Conservation (phyloP, 139 green algal species). For the Chlamydomonas sphaeroides region DNA sequence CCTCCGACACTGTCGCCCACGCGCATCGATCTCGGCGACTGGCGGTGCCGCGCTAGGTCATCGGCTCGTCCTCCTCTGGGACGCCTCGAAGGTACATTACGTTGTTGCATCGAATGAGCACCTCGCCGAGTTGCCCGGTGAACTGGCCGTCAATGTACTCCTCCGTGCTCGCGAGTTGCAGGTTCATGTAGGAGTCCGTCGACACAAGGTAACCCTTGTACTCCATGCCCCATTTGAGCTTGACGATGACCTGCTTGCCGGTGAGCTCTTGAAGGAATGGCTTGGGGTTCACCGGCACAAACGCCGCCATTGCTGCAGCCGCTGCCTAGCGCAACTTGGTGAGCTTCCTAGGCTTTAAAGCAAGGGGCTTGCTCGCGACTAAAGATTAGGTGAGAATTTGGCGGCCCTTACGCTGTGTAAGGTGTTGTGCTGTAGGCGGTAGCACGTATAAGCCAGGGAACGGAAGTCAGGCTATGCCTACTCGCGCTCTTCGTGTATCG, state of each 20-base stretch:
- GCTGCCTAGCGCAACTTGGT: too few relatives aligned
- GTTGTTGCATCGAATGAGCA: constrained; percentile 91
- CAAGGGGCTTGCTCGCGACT: too few relatives aligned
- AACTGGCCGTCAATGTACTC: constrained; percentile 96
- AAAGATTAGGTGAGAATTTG: too few relatives aligned
- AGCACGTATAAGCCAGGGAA: too few relatives aligned
- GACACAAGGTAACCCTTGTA: constrained; percentile 97
- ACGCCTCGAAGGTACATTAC: constrained; percentile 72
- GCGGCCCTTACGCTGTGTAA: too few relatives aligned
- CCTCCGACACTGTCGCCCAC: too few relatives aligned
- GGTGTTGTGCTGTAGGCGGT: too few relatives aligned
- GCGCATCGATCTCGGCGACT: too few relatives aligned
- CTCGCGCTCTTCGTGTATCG: too few relatives aligned
- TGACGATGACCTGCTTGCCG: constrained; percentile 95
- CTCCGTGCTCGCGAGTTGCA: constrained; percentile 94
- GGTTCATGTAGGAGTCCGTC: constrained; percentile 95
- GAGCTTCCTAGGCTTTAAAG: too few relatives aligned
- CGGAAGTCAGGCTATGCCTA: too few relatives aligned
- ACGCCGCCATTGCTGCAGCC: constrained; percentile 40
- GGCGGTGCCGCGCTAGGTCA: constrained; percentile 1
- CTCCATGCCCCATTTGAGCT: constrained; percentile 99
- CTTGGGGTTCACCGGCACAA: constrained; percentile 95
- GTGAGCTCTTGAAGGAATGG: constrained; percentile 96
- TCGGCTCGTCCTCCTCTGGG: constrained; percentile 53
- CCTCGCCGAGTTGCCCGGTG: constrained; percentile 93